Percentiles rank a stretch among this genome's conserved stretches.
Conservation (phyloP, 2,329 filamentous ascomycete genomes). For the Pseudogymnoascus sp. region DNA sequence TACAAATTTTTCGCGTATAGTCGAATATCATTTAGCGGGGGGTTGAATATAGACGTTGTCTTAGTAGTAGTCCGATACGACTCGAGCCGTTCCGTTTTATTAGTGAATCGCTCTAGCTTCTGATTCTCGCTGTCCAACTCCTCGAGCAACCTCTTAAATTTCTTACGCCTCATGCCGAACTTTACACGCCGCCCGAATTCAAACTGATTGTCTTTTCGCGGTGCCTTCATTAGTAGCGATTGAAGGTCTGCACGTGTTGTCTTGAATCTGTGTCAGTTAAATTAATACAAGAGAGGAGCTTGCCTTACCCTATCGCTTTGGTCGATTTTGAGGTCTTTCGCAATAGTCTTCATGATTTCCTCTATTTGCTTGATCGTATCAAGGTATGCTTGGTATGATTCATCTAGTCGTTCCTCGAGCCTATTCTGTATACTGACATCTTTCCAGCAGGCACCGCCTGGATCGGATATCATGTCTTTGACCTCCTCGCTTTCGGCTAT, state of each 20-base stretch:
- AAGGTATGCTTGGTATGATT: background rate
- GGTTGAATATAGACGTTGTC: slow-evolving; percentile 1
- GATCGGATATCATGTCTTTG: background rate
- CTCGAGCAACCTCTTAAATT: slow-evolving; percentile 4
- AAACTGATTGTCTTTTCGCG: background rate
- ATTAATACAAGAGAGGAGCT: background rate
- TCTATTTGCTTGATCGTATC: slow-evolving; percentile 2
- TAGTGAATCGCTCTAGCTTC: background rate
- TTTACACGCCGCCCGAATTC: background rate
- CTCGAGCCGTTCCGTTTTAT: slow-evolving; percentile 6
- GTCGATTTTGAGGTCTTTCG: slow-evolving; percentile 3
- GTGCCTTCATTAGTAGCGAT: background rate
- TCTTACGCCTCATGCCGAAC: background rate
- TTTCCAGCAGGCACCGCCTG: background rate
- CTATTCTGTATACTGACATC: background rate
- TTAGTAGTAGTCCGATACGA: background rate
- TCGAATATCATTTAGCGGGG: background rate
- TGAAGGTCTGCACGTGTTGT: slow-evolving; percentile 5
- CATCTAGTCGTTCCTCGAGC: background rate
- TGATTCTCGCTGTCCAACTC: background rate
- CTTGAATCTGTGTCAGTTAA: background rate
- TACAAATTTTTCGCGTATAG: background rate
- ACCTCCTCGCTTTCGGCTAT: background rate
- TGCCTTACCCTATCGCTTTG: background rate
- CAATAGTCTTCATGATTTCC: slow-evolving; percentile 4